A percentile compares a stretch with the other conserved stretches of the same genome.
These are phyloP conservation scores for Pestalotiopsis sp. DNA, from an alignment of 2,329 filamentous ascomycete genomes.

Conservation along the genomic window DNA sequence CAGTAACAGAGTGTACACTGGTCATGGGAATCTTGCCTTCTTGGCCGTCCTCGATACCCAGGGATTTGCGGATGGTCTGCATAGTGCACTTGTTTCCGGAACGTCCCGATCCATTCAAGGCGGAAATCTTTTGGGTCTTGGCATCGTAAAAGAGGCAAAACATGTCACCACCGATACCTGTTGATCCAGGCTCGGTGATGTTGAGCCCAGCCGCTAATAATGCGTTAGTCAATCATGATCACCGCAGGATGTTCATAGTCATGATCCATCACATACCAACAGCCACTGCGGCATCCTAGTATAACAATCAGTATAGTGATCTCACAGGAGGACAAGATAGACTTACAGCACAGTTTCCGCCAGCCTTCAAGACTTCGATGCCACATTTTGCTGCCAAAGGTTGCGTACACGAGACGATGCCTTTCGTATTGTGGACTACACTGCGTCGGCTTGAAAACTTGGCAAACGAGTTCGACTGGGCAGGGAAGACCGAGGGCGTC, in stretches of 20 bases:
- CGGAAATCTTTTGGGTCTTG: slow-evolving; percentile 76
- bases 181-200: slow-evolving; percentile 89
- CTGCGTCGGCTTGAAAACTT: slow-evolving; percentile 81
- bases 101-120: slow-evolving; percentile 92
- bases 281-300: slow-evolving; percentile 86
- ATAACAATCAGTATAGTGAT: slow-evolving; percentile 15
- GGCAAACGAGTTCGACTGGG: slow-evolving; percentile 52
- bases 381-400: slow-evolving; percentile 89
- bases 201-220: slow-evolving; percentile 81
- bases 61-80: slow-evolving; percentile 68
- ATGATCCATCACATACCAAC: slow-evolving; percentile 61
- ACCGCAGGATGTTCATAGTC: neutral
- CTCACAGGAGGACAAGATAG: neutral
- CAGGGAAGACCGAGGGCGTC: slow-evolving; percentile 48
- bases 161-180: slow-evolving; percentile 96
- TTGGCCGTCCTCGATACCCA: slow-evolving; percentile 64
- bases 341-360: slow-evolving; percentile 90
- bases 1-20: slow-evolving; percentile 81
- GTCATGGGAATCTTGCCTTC: slow-evolving; percentile 69
- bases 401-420: slow-evolving; percentile 88
- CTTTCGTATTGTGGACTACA: slow-evolving; percentile 90
- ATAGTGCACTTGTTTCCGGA: slow-evolving; percentile 71
- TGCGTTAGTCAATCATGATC: neutral
- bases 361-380: slow-evolving; percentile 79
- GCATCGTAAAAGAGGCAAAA: slow-evolving; percentile 94